Evolutionary conservation across 192 early-diverging fungal species (phyloP), one percentile per base, ranked within the genome.

Genomic region (Coemansia sp.): DNA sequence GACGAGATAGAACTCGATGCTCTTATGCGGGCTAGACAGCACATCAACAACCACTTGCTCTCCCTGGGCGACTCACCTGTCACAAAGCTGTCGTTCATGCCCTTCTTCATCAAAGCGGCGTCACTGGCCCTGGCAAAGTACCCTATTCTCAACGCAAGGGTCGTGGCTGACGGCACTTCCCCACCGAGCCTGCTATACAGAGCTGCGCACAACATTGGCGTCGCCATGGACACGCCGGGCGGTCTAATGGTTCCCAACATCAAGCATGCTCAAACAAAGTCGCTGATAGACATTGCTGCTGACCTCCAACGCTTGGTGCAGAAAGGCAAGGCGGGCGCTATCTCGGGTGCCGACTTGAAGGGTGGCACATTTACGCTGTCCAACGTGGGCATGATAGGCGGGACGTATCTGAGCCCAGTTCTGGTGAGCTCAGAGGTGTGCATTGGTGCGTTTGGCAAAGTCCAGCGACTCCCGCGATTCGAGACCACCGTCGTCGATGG

Each of bases 211-310:
- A 97, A 99, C 80, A 92, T 99, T 71, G 93, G 95, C 46, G 81
- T 99, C 39, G 97, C 97, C 18, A 96, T 99, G 95, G 97, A 99
- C 74, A 97, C 96, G n/a, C 94, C 95, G 7, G 85, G 91, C 64
- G 97, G 97, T 2, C 83, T 99, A 38, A 66, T 97, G 31, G 95
- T 98, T 10, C 97, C 97, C 12, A 96, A 95, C 74, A 90, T 99
- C 78, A 98, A 98, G 87, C 87, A 93, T 63, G 94, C 96, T 1
- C 89, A 98, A 70, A 69, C 75, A 47, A 91, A 93, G 79, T 92
- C 93, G 43, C 89, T 99, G 40, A 79, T 98, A 55, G 94, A 96
- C 57, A 92, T 99, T 78, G 95, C 96, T 2, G 74, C 79, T 1
- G 97, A 99, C 67, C 73, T 99, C 64, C 84, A 88, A 18, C 85